Conservation (phyloP, 352 stramenopile species). For the Phytophthora pseudosyringae region DNA sequence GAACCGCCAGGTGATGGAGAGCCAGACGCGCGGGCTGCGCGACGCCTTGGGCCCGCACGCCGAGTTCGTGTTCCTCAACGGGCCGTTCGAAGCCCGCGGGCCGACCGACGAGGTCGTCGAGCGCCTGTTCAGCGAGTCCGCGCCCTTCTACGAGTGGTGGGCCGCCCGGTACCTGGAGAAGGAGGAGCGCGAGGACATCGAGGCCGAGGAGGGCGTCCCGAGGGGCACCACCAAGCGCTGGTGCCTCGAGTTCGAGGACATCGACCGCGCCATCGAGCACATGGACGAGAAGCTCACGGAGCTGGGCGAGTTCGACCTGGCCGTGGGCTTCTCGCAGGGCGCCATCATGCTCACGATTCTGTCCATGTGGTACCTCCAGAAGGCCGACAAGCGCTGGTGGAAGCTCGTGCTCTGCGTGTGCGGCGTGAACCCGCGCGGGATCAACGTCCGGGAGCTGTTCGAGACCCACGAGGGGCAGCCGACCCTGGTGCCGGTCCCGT, state of each 20-base stretch:
- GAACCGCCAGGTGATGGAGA: conserved; percentile 76
- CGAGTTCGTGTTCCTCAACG: conserved; percentile 81
- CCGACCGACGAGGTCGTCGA: conserved; percentile 65
- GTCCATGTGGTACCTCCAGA: conserved; percentile 62
- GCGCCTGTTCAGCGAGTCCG: conserved; percentile 57
- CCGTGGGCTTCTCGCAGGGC: conserved; percentile 83
- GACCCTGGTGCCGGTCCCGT: conserved; percentile 56
- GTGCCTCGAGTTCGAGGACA: conserved; percentile 48
- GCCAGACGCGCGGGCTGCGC: conserved; percentile 64
- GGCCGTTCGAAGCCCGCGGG: conserved; percentile 56
- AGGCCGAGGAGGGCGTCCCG: conserved; percentile 34
- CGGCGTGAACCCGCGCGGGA: conserved; percentile 41
- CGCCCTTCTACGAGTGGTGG: conserved; percentile 86
- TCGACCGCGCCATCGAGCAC: conserved; percentile 51
- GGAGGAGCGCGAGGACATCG: conserved; percentile 46
- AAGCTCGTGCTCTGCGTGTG: conserved; percentile 60
- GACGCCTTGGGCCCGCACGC: conserved; percentile 59
- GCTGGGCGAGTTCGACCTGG: conserved; percentile 77
- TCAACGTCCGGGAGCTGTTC: conserved; percentile 51
- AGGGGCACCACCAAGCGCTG: conserved; percentile 28
- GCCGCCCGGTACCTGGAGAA: conserved; percentile 46
- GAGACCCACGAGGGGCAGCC: conserved; percentile 46
- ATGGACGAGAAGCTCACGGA: conserved; percentile 63
- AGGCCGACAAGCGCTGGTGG: conserved; percentile 52
- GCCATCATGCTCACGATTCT: conserved; percentile 68